Conservation (phyloP, 208 protist species). For the Porcisia hertigi region DNA sequence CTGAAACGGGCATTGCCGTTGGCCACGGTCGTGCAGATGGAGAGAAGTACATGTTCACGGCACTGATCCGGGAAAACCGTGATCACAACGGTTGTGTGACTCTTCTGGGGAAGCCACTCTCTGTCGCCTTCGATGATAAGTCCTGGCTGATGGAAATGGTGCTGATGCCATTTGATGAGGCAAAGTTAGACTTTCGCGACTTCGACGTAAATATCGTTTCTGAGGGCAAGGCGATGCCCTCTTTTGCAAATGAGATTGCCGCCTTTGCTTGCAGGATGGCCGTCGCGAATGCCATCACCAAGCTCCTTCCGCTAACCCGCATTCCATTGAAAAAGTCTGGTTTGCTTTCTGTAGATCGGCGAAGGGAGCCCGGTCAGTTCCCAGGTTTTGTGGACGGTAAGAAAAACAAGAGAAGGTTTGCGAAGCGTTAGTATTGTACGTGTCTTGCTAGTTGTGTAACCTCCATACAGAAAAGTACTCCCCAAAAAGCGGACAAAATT, state of each 20-base stretch:
- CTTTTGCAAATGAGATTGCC: slow-evolving; percentile 84
- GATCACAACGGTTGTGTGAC: slow-evolving; percentile 72
- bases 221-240: slow-evolving; percentile 85
- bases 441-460: slow-evolving; percentile 17
- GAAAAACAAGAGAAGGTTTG: slow-evolving; percentile 83
- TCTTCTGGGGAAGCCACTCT: slow-evolving; percentile 81
- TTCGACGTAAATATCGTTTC: slow-evolving; percentile 88
- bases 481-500: neutral
- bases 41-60: slow-evolving; percentile 84
- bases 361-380: slow-evolving; percentile 79
- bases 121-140: slow-evolving; percentile 77
- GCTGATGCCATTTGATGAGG: slow-evolving; percentile 90
- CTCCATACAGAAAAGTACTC: slow-evolving; percentile 2
- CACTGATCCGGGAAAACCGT: slow-evolving; percentile 80
- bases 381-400: slow-evolving; percentile 87
- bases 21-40: slow-evolving; percentile 85
- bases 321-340: slow-evolving; percentile 91
- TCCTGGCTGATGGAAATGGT: slow-evolving; percentile 92
- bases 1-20: slow-evolving; percentile 76
- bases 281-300: slow-evolving; percentile 84
- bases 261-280: slow-evolving; percentile 84
- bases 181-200: slow-evolving; percentile 78
- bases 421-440: slow-evolving; percentile 70
- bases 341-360: slow-evolving; percentile 83
- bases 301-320: slow-evolving; percentile 78